Percentiles rank a stretch among this genome's conserved stretches.
phyloP scores from a whole-genome alignment of 441 rosid species.

The Populus tomentosa region DNA sequence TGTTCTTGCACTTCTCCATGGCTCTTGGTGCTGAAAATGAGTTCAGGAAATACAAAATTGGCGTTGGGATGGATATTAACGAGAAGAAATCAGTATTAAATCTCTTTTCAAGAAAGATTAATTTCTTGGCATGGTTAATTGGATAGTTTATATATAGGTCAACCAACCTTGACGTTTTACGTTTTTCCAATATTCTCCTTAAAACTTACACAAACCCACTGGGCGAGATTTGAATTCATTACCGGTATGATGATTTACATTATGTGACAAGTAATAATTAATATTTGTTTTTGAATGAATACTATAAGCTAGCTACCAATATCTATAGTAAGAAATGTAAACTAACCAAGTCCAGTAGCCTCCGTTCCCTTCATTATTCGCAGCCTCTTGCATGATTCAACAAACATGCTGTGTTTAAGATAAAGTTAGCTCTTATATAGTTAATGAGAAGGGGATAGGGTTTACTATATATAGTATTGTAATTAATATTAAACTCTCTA shows the following conservation, averaged over 20 bases:
- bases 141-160: too few species aligned
- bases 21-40: conserved; percentile 22
- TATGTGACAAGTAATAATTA: background rate
- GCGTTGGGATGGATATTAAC: background rate
- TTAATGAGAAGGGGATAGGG: background rate
- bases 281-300: background rate
- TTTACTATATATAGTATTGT: too few species aligned
- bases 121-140: too few species aligned
- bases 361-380: conserved; percentile 58
- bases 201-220: too few species aligned
- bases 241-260: background rate
- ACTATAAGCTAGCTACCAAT: background rate
- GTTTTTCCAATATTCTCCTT: too few species aligned
- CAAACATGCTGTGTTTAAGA: conserved; percentile 42
- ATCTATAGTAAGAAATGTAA: background rate
- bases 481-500: background rate
- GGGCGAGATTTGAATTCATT: too few species aligned
- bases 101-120: too few species aligned
- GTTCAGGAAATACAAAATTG: background rate
- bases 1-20: conserved; percentile 36
- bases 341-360: conserved; percentile 46
- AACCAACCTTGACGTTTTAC: too few species aligned
- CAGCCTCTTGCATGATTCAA: conserved; percentile 52
- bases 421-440: background rate
- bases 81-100: background rate